Percentiles rank a stretch among this genome's conserved stretches.
Conservation (phyloP, 1,284 basidiomycete genomes). For the Ceratobasidium sp. region DNA sequence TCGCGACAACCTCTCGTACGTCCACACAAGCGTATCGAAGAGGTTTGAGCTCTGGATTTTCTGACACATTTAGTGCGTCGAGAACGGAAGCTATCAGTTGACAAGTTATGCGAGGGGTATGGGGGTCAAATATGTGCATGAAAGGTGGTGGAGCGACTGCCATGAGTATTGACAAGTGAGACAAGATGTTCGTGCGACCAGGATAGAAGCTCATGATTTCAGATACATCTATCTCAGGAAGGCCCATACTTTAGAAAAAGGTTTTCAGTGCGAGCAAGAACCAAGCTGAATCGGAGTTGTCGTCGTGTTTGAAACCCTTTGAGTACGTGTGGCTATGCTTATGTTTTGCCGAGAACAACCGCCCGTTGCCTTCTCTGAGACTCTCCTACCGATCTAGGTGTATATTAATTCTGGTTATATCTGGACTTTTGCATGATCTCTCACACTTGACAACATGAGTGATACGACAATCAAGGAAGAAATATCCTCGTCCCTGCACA, state of each 20-base stretch:
- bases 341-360: neutral
- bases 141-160: conserved; percentile 69
- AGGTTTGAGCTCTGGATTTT: conserved; percentile 12
- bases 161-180: conserved; percentile 62
- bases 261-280: neutral
- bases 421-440: neutral
- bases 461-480: conserved; percentile 29
- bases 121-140: conserved; percentile 74
- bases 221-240: neutral
- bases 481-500: conserved; percentile 20
- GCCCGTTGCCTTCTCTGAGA: too few relatives aligned
- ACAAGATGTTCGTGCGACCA: conserved; percentile 53
- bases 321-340: conserved; percentile 3
- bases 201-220: conserved; percentile 48
- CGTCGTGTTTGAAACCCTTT: too few relatives aligned
- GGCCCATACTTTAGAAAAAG: neutral
- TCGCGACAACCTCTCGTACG: conserved; percentile 71
- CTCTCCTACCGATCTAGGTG: too few relatives aligned
- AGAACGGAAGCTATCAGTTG: conserved; percentile 40
- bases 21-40: conserved; percentile 63
- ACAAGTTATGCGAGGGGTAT: conserved; percentile 61
- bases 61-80: neutral
- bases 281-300: too few relatives aligned
- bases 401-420: conserved; percentile 3
- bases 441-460: conserved; percentile 10